A percentile compares a stretch with the other conserved stretches of the same genome.
Evolutionary conservation across 179 eudicot genomes (phyloP).

Genomic region (Actinidia arguta): DNA sequence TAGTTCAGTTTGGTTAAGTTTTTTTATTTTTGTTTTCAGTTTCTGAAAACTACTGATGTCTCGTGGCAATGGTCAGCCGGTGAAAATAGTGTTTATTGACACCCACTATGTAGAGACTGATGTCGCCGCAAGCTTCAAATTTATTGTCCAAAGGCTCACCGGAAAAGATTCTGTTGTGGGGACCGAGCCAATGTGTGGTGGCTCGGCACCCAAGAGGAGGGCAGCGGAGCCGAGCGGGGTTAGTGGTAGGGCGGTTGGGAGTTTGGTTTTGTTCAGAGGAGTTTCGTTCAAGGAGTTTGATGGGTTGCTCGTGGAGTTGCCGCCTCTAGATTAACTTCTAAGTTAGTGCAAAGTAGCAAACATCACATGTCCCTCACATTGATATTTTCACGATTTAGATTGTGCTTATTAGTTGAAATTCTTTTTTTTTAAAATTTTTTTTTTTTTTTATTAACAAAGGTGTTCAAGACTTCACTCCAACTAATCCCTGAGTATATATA

Average conservation of each 20-base stretch:
- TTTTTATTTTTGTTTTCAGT: no score
- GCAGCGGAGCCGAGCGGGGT: neutral
- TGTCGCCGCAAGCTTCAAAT: constrained; percentile 48
- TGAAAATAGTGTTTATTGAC: constrained; percentile 46
- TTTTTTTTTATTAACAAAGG: no score
- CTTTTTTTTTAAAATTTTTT: no score
- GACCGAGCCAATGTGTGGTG: neutral
- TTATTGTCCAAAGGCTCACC: constrained; percentile 60
- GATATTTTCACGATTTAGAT: no score
- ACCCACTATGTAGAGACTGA: constrained; percentile 49
- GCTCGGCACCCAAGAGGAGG: neutral
- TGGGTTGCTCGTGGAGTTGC: constrained; percentile 57
- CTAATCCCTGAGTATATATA: no score
- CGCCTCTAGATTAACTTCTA: constrained; percentile 59
- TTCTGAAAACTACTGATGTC: no score
- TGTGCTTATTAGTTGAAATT: no score
- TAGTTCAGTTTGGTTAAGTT: no score
- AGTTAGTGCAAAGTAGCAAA: no score
- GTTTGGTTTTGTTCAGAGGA: constrained; percentile 40
- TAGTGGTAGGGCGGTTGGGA: neutral
- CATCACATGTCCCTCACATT: no score
- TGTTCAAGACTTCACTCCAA: no score
- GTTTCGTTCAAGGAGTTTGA: constrained; percentile 60
- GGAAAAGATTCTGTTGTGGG: constrained; percentile 40
- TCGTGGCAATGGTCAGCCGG: neutral